Conservation (phyloP, 2,329 filamentous ascomycete genomes). For the Fusarium heterosporum region DNA sequence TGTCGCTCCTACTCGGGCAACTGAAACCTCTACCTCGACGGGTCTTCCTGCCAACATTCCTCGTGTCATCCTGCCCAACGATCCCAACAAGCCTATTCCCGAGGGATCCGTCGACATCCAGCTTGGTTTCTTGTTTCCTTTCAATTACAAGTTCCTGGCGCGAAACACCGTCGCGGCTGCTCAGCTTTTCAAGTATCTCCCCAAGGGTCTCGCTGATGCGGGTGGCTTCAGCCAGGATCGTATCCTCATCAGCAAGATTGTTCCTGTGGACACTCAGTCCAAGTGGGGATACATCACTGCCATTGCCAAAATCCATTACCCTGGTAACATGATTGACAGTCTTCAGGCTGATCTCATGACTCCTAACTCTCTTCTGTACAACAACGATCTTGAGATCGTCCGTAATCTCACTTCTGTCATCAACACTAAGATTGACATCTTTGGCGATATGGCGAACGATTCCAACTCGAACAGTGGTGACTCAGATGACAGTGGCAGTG, state of each 20-base stretch:
- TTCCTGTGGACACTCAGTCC: constrained; percentile 78
- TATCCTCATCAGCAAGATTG: constrained; percentile 76
- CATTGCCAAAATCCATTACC: constrained; percentile 75
- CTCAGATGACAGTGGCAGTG: constrained; percentile 52
- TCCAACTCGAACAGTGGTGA: constrained; percentile 47
- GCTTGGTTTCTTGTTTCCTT: constrained; percentile 81
- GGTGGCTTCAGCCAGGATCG: constrained; percentile 66
- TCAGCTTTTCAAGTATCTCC: constrained; percentile 87
- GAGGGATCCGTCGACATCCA: constrained; percentile 79
- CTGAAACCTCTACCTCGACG: constrained; percentile 59
- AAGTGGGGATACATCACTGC: constrained; percentile 85
- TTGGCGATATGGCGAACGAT: constrained; percentile 56
- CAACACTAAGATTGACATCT: constrained; percentile 76
- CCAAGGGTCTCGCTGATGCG: constrained; percentile 75
- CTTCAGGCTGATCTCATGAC: constrained; percentile 77
- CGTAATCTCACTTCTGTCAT: constrained; percentile 81
- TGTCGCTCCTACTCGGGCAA: constrained; percentile 46
- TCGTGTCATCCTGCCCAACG: constrained; percentile 78
- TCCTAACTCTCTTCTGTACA: constrained; percentile 80
- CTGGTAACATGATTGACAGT: constrained; percentile 73
- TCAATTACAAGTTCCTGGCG: constrained; percentile 89
- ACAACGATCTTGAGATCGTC: constrained; percentile 73
- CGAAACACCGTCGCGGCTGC: constrained; percentile 76
- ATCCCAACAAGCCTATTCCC: constrained; percentile 64
- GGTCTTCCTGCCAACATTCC: constrained; percentile 76